Percentiles rank a stretch among this genome's conserved stretches.
Evolutionary conservation across 2,329 filamentous ascomycete genomes (phyloP).

Genomic region (Xylaria sp.): DNA sequence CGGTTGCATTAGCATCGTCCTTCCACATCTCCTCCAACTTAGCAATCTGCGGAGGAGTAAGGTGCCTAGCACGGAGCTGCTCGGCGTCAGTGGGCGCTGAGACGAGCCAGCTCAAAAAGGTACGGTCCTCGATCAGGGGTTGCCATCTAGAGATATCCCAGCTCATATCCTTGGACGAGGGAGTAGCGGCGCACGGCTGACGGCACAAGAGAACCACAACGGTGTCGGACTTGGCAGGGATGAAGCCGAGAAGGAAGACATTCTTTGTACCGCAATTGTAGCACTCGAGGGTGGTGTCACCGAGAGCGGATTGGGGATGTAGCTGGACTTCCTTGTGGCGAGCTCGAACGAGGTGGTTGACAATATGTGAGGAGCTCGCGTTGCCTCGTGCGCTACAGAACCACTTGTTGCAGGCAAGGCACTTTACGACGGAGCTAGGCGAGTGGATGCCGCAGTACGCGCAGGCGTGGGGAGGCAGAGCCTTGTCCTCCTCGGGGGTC

Average conservation of each 20-base stretch:
- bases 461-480: conserved; percentile 94
- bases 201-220: conserved; percentile 97
- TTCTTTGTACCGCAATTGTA: conserved; percentile 99
- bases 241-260: conserved; percentile 96
- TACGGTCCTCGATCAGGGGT: conserved; percentile 94
- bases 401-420: conserved; percentile 95
- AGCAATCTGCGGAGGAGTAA: conserved; percentile 93
- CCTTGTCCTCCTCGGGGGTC: conserved; percentile 79
- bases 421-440: conserved; percentile 94
- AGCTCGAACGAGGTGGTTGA: conserved; percentile 96
- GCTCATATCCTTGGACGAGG: conserved; percentile 99
- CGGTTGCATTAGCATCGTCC: conserved; percentile 87
- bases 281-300: conserved; percentile 96
- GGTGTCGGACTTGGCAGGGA: conserved; percentile 97
- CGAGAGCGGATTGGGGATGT: conserved; percentile 90
- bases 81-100: conserved; percentile 89
- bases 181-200: conserved; percentile 93
- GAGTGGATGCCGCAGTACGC: conserved; percentile 98
- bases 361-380: conserved; percentile 95
- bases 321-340: conserved; percentile 99
- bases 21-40: conserved; percentile 99
- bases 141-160: conserved; percentile 99
- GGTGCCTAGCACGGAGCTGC: conserved; percentile 91
- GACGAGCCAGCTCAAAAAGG: conserved; percentile 94
- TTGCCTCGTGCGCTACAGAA: conserved; percentile 98